A percentile compares a stretch with the other conserved stretches of the same genome.
Evolutionary conservation across 2,329 filamentous ascomycete genomes (phyloP).

Genomic region (Trichoderma cornu-damae): DNA sequence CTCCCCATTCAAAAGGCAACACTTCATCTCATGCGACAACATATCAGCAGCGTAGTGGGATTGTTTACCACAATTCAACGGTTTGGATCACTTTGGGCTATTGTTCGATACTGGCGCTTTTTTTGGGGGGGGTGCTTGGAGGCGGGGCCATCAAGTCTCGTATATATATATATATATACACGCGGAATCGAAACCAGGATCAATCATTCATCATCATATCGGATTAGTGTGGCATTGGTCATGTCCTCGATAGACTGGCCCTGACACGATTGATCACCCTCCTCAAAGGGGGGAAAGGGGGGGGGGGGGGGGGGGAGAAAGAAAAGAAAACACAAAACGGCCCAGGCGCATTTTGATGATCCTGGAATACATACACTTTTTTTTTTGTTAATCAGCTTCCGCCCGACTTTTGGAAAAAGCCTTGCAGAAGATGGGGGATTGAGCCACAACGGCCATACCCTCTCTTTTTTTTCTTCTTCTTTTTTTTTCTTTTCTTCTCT

Average conservation of each 20-base stretch:
- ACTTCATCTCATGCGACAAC: constrained; percentile 22
- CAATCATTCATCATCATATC: constrained; percentile 31
- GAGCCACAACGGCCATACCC: not conserved
- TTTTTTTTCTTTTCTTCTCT: constrained; percentile 1
- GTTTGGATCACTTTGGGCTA: constrained; percentile 32
- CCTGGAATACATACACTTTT: constrained; percentile 3
- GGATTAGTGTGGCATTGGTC: constrained; percentile 46
- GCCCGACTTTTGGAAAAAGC: constrained; percentile 12
- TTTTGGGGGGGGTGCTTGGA: constrained; percentile 29
- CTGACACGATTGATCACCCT: not conserved
- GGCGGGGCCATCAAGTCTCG: constrained; percentile 28
- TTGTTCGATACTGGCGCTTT: constrained; percentile 28
- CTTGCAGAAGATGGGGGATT: constrained; percentile 5
- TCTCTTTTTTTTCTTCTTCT: constrained; percentile 3
- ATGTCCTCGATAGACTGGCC: not conserved
- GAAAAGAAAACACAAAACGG: not conserved
- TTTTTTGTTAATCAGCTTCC: constrained; percentile 8
- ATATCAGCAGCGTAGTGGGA: constrained; percentile 26
- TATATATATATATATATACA: constrained; percentile 35
- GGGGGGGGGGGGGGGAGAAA: no score
- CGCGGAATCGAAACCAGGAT: constrained; percentile 28
- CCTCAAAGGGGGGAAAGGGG: no score
- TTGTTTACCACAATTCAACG: constrained; percentile 26
- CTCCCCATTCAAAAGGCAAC: not conserved
- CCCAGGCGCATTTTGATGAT: not conserved